phyloP scores from a whole-genome alignment of 352 stramenopile species.

The Pythium coloratum region DNA sequence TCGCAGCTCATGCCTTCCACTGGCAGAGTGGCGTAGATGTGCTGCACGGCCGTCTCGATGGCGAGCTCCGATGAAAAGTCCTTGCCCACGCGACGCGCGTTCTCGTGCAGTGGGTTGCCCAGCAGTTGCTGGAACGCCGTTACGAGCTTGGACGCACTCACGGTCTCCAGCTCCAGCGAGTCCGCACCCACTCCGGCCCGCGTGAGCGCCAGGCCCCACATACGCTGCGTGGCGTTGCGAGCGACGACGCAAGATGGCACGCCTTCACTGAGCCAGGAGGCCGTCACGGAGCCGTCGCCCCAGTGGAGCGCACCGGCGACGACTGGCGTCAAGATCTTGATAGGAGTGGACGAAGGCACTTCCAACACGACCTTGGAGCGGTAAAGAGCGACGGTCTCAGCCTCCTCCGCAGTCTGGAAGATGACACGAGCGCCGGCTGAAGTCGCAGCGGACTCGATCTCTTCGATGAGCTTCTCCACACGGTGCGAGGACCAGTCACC shows the following conservation, averaged over 20 bases:
- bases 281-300: conserved; percentile 58
- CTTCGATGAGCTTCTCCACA: conserved; percentile 41
- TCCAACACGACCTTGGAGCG: conserved; percentile 46
- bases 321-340: conserved; percentile 39
- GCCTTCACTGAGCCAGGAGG: conserved; percentile 41
- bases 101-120: conserved; percentile 32
- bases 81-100: conserved; percentile 38
- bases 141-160: conserved; percentile 37
- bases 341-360: conserved; percentile 40
- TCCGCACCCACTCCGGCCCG: conserved; percentile 38
- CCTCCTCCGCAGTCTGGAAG: conserved; percentile 53
- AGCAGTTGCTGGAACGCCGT: conserved; percentile 45
- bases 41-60: conserved; percentile 47
- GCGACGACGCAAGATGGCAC: conserved; percentile 56
- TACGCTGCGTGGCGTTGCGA: conserved; percentile 35
- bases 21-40: conserved; percentile 68
- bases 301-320: conserved; percentile 50
- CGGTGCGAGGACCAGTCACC: conserved; percentile 45
- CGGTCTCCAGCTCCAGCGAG: conserved; percentile 42
- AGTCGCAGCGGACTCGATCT: conserved; percentile 43
- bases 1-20: conserved; percentile 71
- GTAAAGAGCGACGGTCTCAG: conserved; percentile 29
- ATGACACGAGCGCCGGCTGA: conserved; percentile 47
- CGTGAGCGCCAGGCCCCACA: conserved; percentile 60
- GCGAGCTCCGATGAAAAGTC: conserved; percentile 44